phyloP scores from a whole-genome alignment of 805 yeast genomes.

The Pichia cephalocereana region DNA sequence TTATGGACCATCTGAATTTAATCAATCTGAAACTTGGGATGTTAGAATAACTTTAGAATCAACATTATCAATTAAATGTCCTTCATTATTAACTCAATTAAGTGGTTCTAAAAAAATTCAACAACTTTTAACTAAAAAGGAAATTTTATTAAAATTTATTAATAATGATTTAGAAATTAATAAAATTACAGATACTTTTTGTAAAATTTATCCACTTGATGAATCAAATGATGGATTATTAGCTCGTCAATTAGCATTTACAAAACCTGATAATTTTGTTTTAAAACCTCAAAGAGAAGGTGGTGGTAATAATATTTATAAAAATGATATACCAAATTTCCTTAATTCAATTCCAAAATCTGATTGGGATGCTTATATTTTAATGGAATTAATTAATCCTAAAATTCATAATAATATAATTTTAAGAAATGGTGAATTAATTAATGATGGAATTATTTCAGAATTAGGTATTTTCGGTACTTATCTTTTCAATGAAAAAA shows the following conservation, averaged over 20 bases:
- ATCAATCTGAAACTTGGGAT: conserved; percentile 60
- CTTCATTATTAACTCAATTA: conserved; percentile 79
- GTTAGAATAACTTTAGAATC: conserved; percentile 66
- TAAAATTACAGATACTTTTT: conserved; percentile 55
- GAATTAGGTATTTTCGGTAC: conserved; percentile 92
- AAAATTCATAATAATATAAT: conserved; percentile 61
- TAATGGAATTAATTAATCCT: conserved; percentile 90
- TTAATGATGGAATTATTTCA: conserved; percentile 69
- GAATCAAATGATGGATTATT: conserved; percentile 47
- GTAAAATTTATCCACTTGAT: conserved; percentile 81
- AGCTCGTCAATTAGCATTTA: conserved; percentile 62
- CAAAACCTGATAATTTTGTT: conserved; percentile 62
- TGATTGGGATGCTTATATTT: conserved; percentile 84
- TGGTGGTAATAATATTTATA: conserved; percentile 93
- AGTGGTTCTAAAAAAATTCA: conserved; percentile 93
- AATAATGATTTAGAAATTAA: not conserved
- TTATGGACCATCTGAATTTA: conserved; percentile 77
- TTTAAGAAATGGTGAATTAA: conserved; percentile 53
- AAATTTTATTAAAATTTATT: conserved; percentile 37
- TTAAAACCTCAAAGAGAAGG: conserved; percentile 98
- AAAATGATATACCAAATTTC: conserved; percentile 73
- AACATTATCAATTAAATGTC: conserved; percentile 81
- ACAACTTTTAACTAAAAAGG: conserved; percentile 64
- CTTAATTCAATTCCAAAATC: conserved; percentile 47
- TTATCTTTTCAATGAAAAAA: conserved; percentile 57